Percentiles rank a stretch among this genome's conserved stretches.
Evolutionary conservation across 768 basidiomycete species (phyloP).

Genomic region (Rickenella mellea): DNA sequence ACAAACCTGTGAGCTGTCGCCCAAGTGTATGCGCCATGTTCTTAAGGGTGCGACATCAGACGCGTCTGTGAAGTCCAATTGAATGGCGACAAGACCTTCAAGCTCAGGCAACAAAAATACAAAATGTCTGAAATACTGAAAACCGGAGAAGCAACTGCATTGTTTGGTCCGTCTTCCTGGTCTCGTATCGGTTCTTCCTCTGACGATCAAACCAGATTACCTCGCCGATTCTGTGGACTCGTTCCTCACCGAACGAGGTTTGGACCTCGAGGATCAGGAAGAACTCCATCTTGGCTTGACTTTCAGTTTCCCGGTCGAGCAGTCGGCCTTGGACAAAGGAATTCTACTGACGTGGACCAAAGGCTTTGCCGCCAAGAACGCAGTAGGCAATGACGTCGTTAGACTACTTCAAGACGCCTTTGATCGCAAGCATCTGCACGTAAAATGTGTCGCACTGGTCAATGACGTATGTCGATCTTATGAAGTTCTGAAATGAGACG

Average conservation of each 20-base stretch:
- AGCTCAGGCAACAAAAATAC: slow-evolving; percentile 90
- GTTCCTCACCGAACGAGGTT: slow-evolving; percentile 67
- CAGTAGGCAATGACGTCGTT: slow-evolving; percentile 83
- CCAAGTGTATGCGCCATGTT: background rate
- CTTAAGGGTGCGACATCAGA: slow-evolving; percentile 29
- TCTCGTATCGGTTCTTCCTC: slow-evolving; percentile 3
- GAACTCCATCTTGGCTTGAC: slow-evolving; percentile 75
- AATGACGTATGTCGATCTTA: slow-evolving; percentile 63
- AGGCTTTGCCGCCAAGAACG: slow-evolving; percentile 89
- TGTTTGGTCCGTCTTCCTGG: slow-evolving; percentile 59
- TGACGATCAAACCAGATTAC: slow-evolving; percentile 58
- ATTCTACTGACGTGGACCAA: slow-evolving; percentile 94
- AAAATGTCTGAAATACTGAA: slow-evolving; percentile 91
- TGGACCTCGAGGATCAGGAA: slow-evolving; percentile 14
- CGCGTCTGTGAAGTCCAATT: slow-evolving; percentile 92
- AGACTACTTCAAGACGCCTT: slow-evolving; percentile 87
- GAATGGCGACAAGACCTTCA: slow-evolving; percentile 84
- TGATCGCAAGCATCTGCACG: slow-evolving; percentile 85
- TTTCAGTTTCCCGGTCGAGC: slow-evolving; percentile 96
- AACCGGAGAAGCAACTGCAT: slow-evolving; percentile 75
- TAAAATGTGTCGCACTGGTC: slow-evolving; percentile 84
- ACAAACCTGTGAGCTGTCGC: slow-evolving; percentile 76
- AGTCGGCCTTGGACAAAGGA: slow-evolving; percentile 85
- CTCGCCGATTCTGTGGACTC: slow-evolving; percentile 94
- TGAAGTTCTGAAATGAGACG: background rate